Evolutionary conservation across 805 yeast genomes (phyloP).

Genomic region (Saccharomyces paradoxus): DNA sequence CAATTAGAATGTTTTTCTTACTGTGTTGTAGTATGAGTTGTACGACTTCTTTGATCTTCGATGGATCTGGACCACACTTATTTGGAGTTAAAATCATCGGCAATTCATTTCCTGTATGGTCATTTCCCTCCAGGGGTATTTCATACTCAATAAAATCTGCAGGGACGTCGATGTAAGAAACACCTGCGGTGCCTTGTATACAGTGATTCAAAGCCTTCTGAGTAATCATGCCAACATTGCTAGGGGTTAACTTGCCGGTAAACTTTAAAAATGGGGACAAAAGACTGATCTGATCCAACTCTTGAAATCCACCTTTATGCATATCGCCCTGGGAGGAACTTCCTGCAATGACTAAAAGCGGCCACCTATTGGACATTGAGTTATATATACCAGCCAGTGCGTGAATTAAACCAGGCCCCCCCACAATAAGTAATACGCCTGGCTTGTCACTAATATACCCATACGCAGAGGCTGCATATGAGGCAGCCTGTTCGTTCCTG

Average conservation of each 20-base stretch:
- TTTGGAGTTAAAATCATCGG: slow-evolving; percentile 5
- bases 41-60: slow-evolving; percentile 28
- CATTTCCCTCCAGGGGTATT: slow-evolving; percentile 2
- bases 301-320: slow-evolving; percentile 62
- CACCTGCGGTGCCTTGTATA: slow-evolving; percentile 46
- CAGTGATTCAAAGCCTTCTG: slow-evolving; percentile 20
- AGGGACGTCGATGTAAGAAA: slow-evolving; percentile 57
- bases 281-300: slow-evolving; percentile 53
- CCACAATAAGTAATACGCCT: slow-evolving; percentile 61
- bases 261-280: slow-evolving; percentile 44
- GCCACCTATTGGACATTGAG: slow-evolving; percentile 55
- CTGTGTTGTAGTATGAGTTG: slow-evolving; percentile 24
- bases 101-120: not conserved
- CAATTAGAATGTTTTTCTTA: slow-evolving; percentile 43
- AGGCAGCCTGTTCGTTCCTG: slow-evolving; percentile 67
- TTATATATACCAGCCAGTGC: slow-evolving; percentile 61
- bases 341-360: slow-evolving; percentile 59
- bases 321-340: slow-evolving; percentile 40
- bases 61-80: slow-evolving; percentile 12
- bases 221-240: slow-evolving; percentile 12
- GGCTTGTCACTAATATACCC: slow-evolving; percentile 60
- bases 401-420: slow-evolving; percentile 69
- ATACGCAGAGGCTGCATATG: slow-evolving; percentile 66
- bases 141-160: slow-evolving; percentile 43
- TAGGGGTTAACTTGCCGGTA: slow-evolving; percentile 31